These are phyloP conservation scores for Aspergillus versicolor DNA, from an alignment of 2,329 filamentous ascomycete genomes.

Conservation along the genomic window DNA sequence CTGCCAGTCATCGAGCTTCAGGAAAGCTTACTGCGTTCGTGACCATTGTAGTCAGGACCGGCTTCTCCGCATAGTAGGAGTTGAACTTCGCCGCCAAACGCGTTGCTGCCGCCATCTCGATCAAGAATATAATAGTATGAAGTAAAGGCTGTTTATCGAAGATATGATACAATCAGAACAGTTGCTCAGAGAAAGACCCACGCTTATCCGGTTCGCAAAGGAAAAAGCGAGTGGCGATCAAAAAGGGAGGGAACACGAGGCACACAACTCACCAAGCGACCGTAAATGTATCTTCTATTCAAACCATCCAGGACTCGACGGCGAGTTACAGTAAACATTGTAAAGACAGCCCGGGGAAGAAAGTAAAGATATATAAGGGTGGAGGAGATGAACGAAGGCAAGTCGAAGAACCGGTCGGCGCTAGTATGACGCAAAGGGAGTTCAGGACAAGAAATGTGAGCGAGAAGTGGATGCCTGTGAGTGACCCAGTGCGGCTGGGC, in stretches of 20 bases:
- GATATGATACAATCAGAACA: conserved; percentile 9
- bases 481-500: conserved; percentile 6
- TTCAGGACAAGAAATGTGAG: conserved; percentile 9
- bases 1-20: background rate
- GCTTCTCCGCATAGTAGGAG: conserved; percentile 86
- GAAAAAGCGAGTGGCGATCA: background rate
- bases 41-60: conserved; percentile 98
- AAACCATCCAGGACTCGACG: conserved; percentile 45
- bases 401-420: conserved; percentile 24
- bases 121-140: conserved; percentile 77
- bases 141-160: conserved; percentile 69
- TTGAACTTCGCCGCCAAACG: conserved; percentile 86
- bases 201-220: background rate
- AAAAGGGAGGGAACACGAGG: background rate
- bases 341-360: conserved; percentile 19
- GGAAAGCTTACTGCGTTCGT: conserved; percentile 78
- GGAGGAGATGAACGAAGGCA: conserved; percentile 24
- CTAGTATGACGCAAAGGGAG: conserved; percentile 42
- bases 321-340: conserved; percentile 43
- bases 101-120: conserved; percentile 84
- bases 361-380: conserved; percentile 18
- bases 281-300: conserved; percentile 49
- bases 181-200: background rate
- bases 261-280: conserved; percentile 40
- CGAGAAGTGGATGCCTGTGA: conserved; percentile 3